Evolutionary conservation across 2,329 filamentous ascomycete genomes (phyloP), one percentile per base, ranked within the genome.

Genomic region (Rasamsonia emersonii): DNA sequence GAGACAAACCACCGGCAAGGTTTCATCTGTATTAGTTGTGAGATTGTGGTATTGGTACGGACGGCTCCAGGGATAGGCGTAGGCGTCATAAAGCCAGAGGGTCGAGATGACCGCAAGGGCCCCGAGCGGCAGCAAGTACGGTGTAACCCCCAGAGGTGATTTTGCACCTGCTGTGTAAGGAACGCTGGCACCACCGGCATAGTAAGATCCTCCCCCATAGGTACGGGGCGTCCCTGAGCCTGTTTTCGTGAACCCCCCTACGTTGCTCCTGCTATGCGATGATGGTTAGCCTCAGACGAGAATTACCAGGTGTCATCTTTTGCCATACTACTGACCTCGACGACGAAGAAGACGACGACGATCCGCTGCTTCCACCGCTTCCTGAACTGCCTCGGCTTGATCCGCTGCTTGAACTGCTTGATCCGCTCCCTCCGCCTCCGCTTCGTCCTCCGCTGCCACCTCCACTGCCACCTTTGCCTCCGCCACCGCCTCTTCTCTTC

Each of bases 61-160:
- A 42, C 67, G 53, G 27, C 44, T 44, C 54, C 70, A 75, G 3
- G 63, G 53, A 48, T 79, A 79, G 2, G 64, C 64, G 39, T 73
- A 78, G 3, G 61, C 68, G 24, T 64, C 65, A 45, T 67, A 73
- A 0, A 74, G 57, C 67, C 71, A 77, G 9, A 71, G 35, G 1
- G 68, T 71, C 0, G 68, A 68, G 50, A 74, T 63, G 35, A 71
- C 54, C 1, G 55, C 46, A 37, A 70, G 46, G 6, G 54, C 61
- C n/a, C 61, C 62, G 4, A 61, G 54, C 4, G 59, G 59, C n/a
- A 74, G 53, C 9, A 75, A 47, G 39, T 62, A 62, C 2, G 70
- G 69, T 1, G 58, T 33, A 18, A 77, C 53, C 6, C 72, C 70
- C n/a, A 55, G 53, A 0, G 65, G 59, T 4, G 69, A 68, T 4